Base-by-base conservation (phyloP, 2,329 filamentous ascomycete species). In the Diplocarpon mali region DNA sequence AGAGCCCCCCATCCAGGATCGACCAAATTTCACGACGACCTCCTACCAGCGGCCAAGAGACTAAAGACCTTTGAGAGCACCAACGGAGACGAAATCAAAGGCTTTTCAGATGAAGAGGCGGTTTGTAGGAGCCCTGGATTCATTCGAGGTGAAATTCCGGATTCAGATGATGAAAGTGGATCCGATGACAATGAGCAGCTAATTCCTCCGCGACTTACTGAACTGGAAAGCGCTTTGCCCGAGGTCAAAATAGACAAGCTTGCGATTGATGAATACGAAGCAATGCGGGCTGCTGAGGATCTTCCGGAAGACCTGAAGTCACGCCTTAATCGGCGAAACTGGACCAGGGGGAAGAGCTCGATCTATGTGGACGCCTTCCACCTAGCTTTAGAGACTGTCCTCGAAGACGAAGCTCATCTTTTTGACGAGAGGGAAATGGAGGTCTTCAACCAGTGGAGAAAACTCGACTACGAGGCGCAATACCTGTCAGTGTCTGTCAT, bases 311-410 rank as follows among this genome's bases (percentile, higher is more conserved):
- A 56, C 52, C 58, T 69, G 5, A 69, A 72, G 50, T 66, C 69
- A 31, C 69, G 75, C 7, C 59, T 83, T 12, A 71, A 71, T 46
- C 66, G 77, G 41, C 69, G 69, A 40, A 73, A 67, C 48, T 95
- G 86, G 86, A 65, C 79, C 4, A 78, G 73, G 57, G 86, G 87
- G 0, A 80, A 78, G 61, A 93, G 81, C 58, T 96, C 89, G 1
- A 86, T 98, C 44, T 98, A 98, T 57, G 87, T 95, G 14, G 92
- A 98, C 65, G 92, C 92, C 0, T 98, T 98, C 69, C 95, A 95
- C 58, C 70, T 96, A 12, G 87, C 90, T 2, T 68, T 98, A 39
- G 81, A 90, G 47, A 95, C 86, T 0, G 92, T 98, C 3, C 67
- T 96, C 11, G 80, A 86, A 39, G 86, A 96, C 46, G 92, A 98